A percentile compares a stretch with the other conserved stretches of the same genome.
Conservation (phyloP, 2,329 filamentous ascomycete genomes). For the Aspergillus sp. region DNA sequence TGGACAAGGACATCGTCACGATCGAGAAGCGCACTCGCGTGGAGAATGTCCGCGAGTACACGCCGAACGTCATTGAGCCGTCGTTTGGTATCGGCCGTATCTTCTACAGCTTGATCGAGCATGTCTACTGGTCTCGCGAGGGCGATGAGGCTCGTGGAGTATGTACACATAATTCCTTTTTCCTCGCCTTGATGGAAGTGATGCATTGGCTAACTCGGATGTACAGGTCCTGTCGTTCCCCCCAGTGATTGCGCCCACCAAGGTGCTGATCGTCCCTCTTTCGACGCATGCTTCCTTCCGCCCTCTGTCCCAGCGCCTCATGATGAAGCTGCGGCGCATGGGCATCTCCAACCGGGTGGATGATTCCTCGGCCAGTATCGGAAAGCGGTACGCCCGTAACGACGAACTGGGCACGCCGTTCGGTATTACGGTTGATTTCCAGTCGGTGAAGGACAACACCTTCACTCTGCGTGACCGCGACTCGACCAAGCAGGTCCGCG, state of each 20-base stretch:
- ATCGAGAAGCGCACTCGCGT: constrained; percentile 81
- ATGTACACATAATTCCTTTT: constrained; percentile 46
- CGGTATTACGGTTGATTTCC: constrained; percentile 93
- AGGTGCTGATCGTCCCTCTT: constrained; percentile 88
- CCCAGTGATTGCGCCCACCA: constrained; percentile 81
- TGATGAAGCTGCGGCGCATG: constrained; percentile 70
- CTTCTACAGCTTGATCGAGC: constrained; percentile 88
- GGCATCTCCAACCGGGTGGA: constrained; percentile 84
- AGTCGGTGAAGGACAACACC: constrained; percentile 82
- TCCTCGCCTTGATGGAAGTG: not conserved
- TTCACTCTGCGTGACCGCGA: constrained; percentile 89
- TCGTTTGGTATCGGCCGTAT: constrained; percentile 97
- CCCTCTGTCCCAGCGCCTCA: constrained; percentile 71
- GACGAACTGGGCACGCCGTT: constrained; percentile 94
- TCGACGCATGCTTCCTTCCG: constrained; percentile 78
- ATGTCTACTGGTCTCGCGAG: constrained; percentile 89
- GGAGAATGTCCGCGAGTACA: constrained; percentile 86
- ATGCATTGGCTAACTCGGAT: not conserved
- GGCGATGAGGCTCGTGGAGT: constrained; percentile 83
- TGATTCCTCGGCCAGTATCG: constrained; percentile 86
- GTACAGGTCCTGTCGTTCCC: constrained; percentile 70
- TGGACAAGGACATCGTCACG: constrained; percentile 74
- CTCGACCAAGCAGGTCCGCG: constrained; percentile 85
- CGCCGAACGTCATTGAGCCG: constrained; percentile 93
- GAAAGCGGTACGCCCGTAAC: constrained; percentile 91